Percentiles rank a stretch among this genome's conserved stretches.
These are phyloP conservation scores for Linnemannia exigua DNA, from an alignment of 192 early-diverging fungal species.

Conservation along the genomic window DNA sequence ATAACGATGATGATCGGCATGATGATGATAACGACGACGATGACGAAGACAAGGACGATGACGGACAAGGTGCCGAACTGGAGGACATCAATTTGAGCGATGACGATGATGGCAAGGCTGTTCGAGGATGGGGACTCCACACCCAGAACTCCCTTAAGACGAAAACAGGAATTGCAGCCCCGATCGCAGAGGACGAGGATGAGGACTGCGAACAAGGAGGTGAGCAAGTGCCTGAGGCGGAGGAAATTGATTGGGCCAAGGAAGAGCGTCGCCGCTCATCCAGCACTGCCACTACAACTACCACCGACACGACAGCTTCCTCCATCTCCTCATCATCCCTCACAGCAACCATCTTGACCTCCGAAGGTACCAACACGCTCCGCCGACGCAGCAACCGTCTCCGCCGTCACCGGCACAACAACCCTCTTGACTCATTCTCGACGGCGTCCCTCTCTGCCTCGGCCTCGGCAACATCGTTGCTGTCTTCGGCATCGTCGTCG, in stretches of 20 bases:
- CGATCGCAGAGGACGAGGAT: background rate
- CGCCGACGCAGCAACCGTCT: background rate
- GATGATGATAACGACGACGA: background rate
- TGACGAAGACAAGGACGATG: background rate
- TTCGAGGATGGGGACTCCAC: background rate
- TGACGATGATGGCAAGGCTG: background rate
- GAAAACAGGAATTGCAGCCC: background rate
- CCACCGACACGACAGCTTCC: too few relatives aligned
- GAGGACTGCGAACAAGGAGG: background rate
- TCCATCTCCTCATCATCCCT: too few relatives aligned
- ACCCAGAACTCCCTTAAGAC: background rate
- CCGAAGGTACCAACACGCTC: background rate
- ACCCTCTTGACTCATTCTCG: background rate
- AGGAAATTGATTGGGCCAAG: constrained; percentile 42
- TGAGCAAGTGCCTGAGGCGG: background rate
- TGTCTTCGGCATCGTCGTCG: constrained; percentile 4
- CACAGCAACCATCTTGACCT: background rate
- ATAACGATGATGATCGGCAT: constrained; percentile 2
- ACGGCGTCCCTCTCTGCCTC: background rate
- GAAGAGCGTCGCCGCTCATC: constrained; percentile 18
- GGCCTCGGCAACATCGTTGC: constrained; percentile 1
- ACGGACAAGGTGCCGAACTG: too few relatives aligned
- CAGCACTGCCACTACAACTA: background rate
- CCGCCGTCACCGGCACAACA: background rate
- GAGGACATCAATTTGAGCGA: background rate